A percentile compares a stretch with the other conserved stretches of the same genome.
phyloP scores from a whole-genome alignment of 257 asterid species.

The Plantago elongata region DNA sequence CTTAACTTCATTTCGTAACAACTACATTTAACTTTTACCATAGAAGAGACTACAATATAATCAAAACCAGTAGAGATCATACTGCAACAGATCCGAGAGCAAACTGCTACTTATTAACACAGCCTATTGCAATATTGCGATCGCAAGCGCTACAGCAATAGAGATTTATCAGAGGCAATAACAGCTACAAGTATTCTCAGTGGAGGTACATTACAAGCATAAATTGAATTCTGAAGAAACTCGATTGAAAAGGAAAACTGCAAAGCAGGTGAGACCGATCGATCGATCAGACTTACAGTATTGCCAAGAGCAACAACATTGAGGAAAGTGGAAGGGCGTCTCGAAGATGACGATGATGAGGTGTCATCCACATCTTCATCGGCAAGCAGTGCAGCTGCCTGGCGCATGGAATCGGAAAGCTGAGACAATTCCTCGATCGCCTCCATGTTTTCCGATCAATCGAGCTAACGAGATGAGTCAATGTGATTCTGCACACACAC shows the following conservation, averaged over 20 bases:
- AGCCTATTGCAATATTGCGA: too few species aligned
- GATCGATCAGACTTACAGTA: conserved; percentile 58
- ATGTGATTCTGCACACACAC: conserved; percentile 16
- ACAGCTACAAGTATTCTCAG: too few species aligned
- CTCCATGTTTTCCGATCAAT: conserved; percentile 36
- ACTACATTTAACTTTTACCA: too few species aligned
- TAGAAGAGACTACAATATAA: too few species aligned
- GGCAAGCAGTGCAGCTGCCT: conserved; percentile 82
- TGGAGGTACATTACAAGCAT: too few species aligned
- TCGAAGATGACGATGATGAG: conserved; percentile 51
- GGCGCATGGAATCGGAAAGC: conserved; percentile 95
- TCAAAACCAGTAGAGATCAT: too few species aligned
- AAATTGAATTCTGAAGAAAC: too few species aligned
- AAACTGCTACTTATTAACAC: too few species aligned
- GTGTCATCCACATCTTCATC: conserved; percentile 91
- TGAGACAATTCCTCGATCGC: conserved; percentile 82
- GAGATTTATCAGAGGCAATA: too few species aligned
- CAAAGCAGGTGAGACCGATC: conserved; percentile 10
- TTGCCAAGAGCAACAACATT: conserved; percentile 92
- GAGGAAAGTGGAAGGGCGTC: conserved; percentile 80
- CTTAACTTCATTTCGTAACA: too few species aligned
- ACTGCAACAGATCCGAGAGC: too few species aligned
- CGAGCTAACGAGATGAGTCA: conserved; percentile 8
- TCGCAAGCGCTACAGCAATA: too few species aligned
- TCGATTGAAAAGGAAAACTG: not conserved